Evolutionary conservation across 805 yeast species (phyloP), one percentile per base, ranked within the genome.

Genomic region (Metschnikowia cubensis): DNA sequence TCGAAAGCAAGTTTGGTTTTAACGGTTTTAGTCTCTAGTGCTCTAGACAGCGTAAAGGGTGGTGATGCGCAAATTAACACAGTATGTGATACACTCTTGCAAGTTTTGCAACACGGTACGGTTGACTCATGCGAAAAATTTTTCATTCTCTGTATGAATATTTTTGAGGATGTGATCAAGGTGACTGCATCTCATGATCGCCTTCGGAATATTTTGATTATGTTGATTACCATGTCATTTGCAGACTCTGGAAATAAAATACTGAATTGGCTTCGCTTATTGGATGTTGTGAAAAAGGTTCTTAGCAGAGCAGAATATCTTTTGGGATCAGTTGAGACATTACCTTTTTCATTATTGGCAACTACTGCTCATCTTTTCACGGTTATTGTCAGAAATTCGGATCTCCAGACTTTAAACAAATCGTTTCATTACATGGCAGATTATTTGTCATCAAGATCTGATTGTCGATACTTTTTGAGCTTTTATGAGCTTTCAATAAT

Each of bases 181-280:
- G n/a, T 29, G 10, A 43, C 51, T 18, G 22, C 35, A 5, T 42
- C 47, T 5, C 37, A 35, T 8, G 37, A 33, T 8, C 33, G 45
- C 29, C 45, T 52, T 29, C 50, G 51, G 29, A 47, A 59, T 17
- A 60, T 71, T 4, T 49, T 69, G 3, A 77, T 75, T 54, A 48
- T 83, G 2, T 56, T 83, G 37, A 62, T 76, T 0, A 64, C 84
- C 0, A 61, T 85, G 45, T 62, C 76, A 0, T 87, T 84, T 65
- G 82, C 87, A 2, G 91, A 85, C 52, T 81, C 89, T 42, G 94
- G 94, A 58, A 77, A 66, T 52, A 84, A 83, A 59, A 75, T 85
- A 3, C 59, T 73, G 1, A 67, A 74, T 53, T 86, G 92, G 92
- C 47, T 50, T 2, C 51, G 57, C 3, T 42, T 73, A 2, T 49